Evolutionary conservation across 768 basidiomycete species (phyloP).

Genomic region (Serendipita sp.): DNA sequence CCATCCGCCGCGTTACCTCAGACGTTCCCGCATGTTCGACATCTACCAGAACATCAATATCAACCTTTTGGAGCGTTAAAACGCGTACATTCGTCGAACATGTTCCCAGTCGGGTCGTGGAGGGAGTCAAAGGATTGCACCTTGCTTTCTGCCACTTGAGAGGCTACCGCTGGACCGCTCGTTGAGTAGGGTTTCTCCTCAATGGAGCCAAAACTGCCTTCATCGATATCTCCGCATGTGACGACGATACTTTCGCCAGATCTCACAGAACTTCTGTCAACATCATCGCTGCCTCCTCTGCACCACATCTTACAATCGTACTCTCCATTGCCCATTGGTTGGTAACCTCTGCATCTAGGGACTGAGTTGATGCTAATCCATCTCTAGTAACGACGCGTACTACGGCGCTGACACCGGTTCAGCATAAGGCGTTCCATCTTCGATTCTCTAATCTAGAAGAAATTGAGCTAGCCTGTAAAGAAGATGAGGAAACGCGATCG

Average conservation of each 20-base stretch:
- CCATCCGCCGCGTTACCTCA: conserved; percentile 22
- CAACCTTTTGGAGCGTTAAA: neutral
- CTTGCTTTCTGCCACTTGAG: neutral
- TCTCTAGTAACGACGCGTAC: conserved; percentile 60
- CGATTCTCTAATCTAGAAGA: conserved; percentile 63
- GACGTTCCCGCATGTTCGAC: conserved; percentile 68
- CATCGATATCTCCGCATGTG: conserved; percentile 68
- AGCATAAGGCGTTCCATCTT: conserved; percentile 55
- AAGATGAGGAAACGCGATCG: conserved; percentile 66
- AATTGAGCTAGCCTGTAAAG: conserved; percentile 55
- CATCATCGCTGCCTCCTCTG: conserved; percentile 48
- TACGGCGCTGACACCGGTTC: conserved; percentile 48
- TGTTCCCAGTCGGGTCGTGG: neutral
- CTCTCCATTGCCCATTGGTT: conserved; percentile 69
- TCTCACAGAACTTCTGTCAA: conserved; percentile 40
- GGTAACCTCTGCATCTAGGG: conserved; percentile 10
- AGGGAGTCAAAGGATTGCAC: neutral
- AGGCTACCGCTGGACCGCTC: neutral
- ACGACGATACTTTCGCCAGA: conserved; percentile 59
- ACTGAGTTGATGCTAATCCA: neutral
- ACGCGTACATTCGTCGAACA: conserved; percentile 13
- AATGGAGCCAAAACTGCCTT: conserved; percentile 35
- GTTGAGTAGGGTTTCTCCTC: neutral
- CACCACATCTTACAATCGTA: conserved; percentile 69
- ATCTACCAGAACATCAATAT: conserved; percentile 29